Base-by-base conservation (phyloP, 768 basidiomycete species). In the Naematelia aurantialba region DNA sequence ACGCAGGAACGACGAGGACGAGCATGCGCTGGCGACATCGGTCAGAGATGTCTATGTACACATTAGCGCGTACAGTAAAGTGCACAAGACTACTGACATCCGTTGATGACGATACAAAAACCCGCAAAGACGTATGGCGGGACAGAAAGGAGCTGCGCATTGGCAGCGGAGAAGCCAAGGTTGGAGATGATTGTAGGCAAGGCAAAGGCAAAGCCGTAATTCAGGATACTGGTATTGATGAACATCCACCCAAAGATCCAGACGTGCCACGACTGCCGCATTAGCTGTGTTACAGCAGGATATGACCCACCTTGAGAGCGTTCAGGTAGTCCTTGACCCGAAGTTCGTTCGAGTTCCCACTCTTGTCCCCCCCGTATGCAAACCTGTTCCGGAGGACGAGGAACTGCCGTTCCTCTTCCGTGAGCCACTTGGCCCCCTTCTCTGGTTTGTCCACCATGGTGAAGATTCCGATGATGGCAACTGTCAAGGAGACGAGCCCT, bases 121-220 rank as follows among this genome's bases (percentile, higher is more conserved):
- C 54, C 47, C 3, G 71, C 71, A 51, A 70, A 70, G 50, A 70
- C 45, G 56, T 73, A 73, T 12, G 65, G 64, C 3, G 71, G 71
- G 34, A 64, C 65, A 22, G 50, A 52, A 19, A 73, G 58, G 5
- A 53, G 54, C 54, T 73, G 71, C 4, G 69, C 66, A 45, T 60
- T 62, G 22, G 64, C 69, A 31, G 64, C 60, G 11, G 66, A 62
- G 59, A 70, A 70, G n/a, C 69, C 69, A 52, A 73, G 57, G 39
- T 67, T 67, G 24, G 51, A 54, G 27, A 70, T 55, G 57, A 67
- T 65, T 10, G 69, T 73, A 4, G 71, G 71, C 3, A 73, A 60
- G 1, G 69, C 49, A n/a, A 73, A 53, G 24, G 61, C 47, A 53
- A 73, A 61, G 27, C 71, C 69, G 45, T 73, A 73, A n/a, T 62